Evolutionary conservation across 805 yeast genomes (phyloP), one percentile per base, ranked within the genome.

Genomic region (Yueomyces sinensis): DNA sequence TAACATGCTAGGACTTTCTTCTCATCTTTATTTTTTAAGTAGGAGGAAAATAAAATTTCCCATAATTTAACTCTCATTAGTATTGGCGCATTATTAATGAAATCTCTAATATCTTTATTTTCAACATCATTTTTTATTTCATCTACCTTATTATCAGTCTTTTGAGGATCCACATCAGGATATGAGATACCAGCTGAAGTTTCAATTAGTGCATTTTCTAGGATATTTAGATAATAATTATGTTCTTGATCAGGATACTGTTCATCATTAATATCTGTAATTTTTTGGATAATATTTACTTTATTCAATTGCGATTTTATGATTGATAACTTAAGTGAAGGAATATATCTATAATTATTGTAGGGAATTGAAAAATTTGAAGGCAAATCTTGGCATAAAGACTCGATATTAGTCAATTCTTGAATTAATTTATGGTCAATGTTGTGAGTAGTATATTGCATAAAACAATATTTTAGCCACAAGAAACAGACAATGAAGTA

Each of bases 11-110:
- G 61, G 24, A 67, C 63, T 17, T 66, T 62, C 0, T 53, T 52
- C 2, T 55, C 29, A 17, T 58, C 46, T 1, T 39, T 23, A 6
- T 35, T 45, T 3, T 48, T 49, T 13, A 56, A 49, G 44, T 79
- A 82, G 36, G 68, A 67, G 41, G 68, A 72, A 32, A 83, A 65
- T 14, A 87, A 59, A 17, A 79, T 65, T 23, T 71, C 72, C 94
- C 96, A 87, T 3, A 91, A 56, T 35, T 76, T 76, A 27, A 86
- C 58, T 37, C 71, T 72, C 50, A 84, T 66, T 17, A 72, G 77
- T 17, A 79, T 60, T 0, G 91, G 72, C 0, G 93, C 74, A 11
- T 61, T 62, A 3, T 62, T 56, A 13, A 91, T 61, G 47, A 89
- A 83, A 11, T 61, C 54, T 17, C 66, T 61, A 52, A 84, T 75